Evolutionary conservation across 1,139 yeast species (phyloP).

Genomic region (Fermentozyma sake): DNA sequence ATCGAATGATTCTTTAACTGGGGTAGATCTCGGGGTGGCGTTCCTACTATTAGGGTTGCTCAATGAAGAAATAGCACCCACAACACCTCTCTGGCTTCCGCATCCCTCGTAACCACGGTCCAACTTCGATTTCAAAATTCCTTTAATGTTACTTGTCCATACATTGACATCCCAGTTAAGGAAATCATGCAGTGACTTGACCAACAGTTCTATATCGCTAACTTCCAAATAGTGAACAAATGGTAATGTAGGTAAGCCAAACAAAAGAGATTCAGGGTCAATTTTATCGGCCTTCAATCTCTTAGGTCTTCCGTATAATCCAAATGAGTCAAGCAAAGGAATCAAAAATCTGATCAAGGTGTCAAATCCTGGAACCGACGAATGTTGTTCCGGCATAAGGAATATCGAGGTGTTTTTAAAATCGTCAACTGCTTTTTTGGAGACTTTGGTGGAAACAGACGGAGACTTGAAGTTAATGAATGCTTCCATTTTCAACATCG

Average conservation of each 20-base stretch:
- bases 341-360: constrained; percentile 83
- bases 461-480: constrained; percentile 58
- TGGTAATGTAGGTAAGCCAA: constrained; percentile 90
- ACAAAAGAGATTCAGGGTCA: constrained; percentile 73
- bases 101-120: constrained; percentile 79
- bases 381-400: constrained; percentile 92
- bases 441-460: constrained; percentile 27
- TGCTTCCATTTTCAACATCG: constrained; percentile 87
- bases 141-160: constrained; percentile 68
- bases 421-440: constrained; percentile 44
- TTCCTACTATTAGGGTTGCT: constrained; percentile 6
- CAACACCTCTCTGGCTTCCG: constrained; percentile 62
- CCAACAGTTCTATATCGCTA: constrained; percentile 21
- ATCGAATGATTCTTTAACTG: constrained; percentile 4
- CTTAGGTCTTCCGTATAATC: constrained; percentile 86
- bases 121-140: constrained; percentile 58
- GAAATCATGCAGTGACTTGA: constrained; percentile 9
- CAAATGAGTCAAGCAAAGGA: constrained; percentile 82
- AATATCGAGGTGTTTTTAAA: constrained; percentile 79
- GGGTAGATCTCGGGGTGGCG: constrained; percentile 4
- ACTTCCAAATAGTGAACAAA: constrained; percentile 69
- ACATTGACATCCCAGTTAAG: constrained; percentile 58
- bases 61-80: constrained; percentile 43
- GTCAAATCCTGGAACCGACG: constrained; percentile 92
- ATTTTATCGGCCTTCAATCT: constrained; percentile 83